A percentile compares a stretch with the other conserved stretches of the same genome.
Evolutionary conservation across 345 rosid species (phyloP).

Genomic region (Stellera chamaejasme): DNA sequence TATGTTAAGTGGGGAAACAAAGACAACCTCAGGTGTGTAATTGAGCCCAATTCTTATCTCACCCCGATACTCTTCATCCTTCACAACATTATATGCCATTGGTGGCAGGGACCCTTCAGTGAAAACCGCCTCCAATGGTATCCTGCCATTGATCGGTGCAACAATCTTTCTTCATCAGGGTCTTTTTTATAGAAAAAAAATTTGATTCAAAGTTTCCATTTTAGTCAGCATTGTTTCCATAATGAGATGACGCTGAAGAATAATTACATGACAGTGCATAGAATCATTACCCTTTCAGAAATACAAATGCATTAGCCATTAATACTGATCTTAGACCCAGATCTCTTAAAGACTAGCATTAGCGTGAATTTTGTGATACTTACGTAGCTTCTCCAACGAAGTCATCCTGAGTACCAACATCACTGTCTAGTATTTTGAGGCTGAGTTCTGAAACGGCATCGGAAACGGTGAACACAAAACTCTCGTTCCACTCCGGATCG

Average conservation of each 20-base stretch:
- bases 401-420: slow-evolving; percentile 46
- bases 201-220: no score
- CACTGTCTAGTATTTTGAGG: slow-evolving; percentile 66
- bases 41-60: slow-evolving; percentile 59
- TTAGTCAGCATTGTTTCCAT: no score
- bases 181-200: no score
- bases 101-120: slow-evolving; percentile 46
- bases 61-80: slow-evolving; percentile 50
- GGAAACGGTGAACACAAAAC: slow-evolving; percentile 50
- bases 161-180: no score
- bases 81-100: slow-evolving; percentile 61
- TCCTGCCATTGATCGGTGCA: slow-evolving; percentile 20
- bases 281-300: no score
- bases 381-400: slow-evolving; percentile 63
- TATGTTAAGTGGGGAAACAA: not conserved
- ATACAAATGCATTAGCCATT: no score
- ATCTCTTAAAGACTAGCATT: no score
- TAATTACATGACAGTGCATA: no score
- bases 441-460: slow-evolving; percentile 41
- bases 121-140: slow-evolving; percentile 55
- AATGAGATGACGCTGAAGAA: no score
- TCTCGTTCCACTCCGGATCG: slow-evolving; percentile 79
- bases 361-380: slow-evolving; percentile 11
- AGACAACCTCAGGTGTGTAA: slow-evolving; percentile 61
- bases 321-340: no score